Conservation (phyloP, 306 rosid genomes). For the Myrica gale region DNA sequence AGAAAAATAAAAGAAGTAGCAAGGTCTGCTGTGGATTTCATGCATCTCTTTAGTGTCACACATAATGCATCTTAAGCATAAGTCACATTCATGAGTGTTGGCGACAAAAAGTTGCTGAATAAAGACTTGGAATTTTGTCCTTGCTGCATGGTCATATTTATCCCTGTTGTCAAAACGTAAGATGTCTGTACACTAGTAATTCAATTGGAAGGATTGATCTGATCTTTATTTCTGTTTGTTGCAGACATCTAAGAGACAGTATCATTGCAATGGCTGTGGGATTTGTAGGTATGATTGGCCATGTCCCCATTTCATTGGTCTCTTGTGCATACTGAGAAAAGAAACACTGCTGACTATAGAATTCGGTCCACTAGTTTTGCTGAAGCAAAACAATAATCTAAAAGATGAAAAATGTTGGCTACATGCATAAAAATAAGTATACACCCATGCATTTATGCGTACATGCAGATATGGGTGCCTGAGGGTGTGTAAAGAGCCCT, state of each 20-base stretch:
- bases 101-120: background rate
- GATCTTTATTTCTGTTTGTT: conserved; percentile 5
- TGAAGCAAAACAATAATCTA: too few relatives aligned
- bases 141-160: conserved; percentile 5
- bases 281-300: conserved; percentile 68
- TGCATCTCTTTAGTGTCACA: background rate
- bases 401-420: too few relatives aligned
- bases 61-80: background rate
- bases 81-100: background rate
- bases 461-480: too few relatives aligned
- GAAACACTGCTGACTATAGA: background rate
- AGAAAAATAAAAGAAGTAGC: background rate
- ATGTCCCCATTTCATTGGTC: background rate
- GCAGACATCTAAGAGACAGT: conserved; percentile 76
- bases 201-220: background rate
- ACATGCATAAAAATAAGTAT: too few relatives aligned
- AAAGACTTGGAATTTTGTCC: background rate
- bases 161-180: background rate
- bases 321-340: background rate
- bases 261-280: conserved; percentile 85
- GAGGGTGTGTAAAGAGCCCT: background rate
- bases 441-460: too few relatives aligned
- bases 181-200: background rate
- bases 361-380: background rate
- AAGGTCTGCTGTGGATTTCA: background rate